Percentiles rank a stretch among this genome's conserved stretches.
These are phyloP conservation scores for Nannizziopsis arthrosporioides DNA, from an alignment of 2,329 filamentous ascomycete species.

Conservation along the genomic window DNA sequence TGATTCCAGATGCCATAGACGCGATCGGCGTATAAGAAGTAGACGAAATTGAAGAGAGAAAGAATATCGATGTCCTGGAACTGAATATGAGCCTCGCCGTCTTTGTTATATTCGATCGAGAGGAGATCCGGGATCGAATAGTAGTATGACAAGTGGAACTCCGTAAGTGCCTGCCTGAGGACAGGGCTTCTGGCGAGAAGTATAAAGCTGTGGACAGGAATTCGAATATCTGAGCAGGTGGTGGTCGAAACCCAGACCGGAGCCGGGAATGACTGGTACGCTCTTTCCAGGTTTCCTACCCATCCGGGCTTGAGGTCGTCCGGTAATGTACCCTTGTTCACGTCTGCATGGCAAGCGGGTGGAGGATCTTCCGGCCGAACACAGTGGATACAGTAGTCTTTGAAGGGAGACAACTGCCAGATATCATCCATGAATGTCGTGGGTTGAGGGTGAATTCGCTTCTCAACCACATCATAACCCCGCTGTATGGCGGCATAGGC, in stretches of 20 bases:
- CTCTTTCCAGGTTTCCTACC: slow-evolving; percentile 21
- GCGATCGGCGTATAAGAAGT: slow-evolving; percentile 70
- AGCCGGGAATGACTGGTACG: slow-evolving; percentile 19
- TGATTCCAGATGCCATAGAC: slow-evolving; percentile 81
- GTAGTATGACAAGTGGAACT: slow-evolving; percentile 44
- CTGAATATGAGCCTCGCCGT: slow-evolving; percentile 47
- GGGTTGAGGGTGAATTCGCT: slow-evolving; percentile 55
- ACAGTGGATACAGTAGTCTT: slow-evolving; percentile 38
- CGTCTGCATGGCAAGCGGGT: neutral
- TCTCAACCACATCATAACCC: slow-evolving; percentile 69
- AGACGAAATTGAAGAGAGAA: slow-evolving; percentile 63
- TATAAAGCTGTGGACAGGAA: slow-evolving; percentile 77
- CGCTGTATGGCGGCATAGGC: slow-evolving; percentile 79
- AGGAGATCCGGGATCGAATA: slow-evolving; percentile 51
- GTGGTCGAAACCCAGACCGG: slow-evolving; percentile 42
- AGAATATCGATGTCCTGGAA: slow-evolving; percentile 65
- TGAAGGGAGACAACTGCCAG: slow-evolving; percentile 56
- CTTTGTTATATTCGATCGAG: slow-evolving; percentile 41
- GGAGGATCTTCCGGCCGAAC: slow-evolving; percentile 24
- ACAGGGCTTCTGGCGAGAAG: slow-evolving; percentile 61
- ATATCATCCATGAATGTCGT: slow-evolving; percentile 64
- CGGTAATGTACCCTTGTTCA: neutral
- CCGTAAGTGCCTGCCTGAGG: slow-evolving; percentile 50
- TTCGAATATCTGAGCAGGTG: slow-evolving; percentile 49
- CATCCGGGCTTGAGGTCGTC: slow-evolving; percentile 20